phyloP scores from a whole-genome alignment of 345 rosid species.

The Eucalyptus tenuipes region DNA sequence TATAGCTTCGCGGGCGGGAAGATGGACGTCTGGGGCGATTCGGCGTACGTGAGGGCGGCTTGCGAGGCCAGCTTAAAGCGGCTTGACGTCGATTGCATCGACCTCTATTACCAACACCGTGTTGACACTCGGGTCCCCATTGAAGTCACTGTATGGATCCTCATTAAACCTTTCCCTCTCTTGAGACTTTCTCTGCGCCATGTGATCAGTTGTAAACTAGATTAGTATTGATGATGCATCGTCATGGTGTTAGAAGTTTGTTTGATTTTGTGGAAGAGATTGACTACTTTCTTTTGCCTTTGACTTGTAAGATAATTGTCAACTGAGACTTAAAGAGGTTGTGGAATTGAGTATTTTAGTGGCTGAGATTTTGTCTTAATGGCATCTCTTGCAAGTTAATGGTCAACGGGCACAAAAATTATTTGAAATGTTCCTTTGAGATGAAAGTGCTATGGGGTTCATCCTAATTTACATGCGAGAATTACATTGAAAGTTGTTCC shows the following conservation, averaged over 20 bases:
- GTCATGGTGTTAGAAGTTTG: background rate
- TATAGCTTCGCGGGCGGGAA: conserved; percentile 3
- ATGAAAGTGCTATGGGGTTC: background rate
- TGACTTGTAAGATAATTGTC: background rate
- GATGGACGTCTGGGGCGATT: conserved; percentile 26
- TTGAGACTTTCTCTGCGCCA: background rate
- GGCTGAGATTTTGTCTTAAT: background rate
- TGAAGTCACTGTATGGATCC: conserved; percentile 36
- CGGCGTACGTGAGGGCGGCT: conserved; percentile 38
- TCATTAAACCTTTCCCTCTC: background rate
- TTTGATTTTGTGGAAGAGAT: background rate
- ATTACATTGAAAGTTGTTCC: background rate
- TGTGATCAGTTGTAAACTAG: background rate
- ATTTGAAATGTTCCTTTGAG: background rate
- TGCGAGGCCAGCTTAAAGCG: conserved; percentile 54
- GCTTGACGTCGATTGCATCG: conserved; percentile 33
- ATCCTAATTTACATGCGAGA: background rate
- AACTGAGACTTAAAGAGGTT: background rate
- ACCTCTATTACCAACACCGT: conserved; percentile 59
- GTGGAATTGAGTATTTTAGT: background rate
- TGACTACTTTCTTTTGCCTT: background rate
- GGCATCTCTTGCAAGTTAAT: background rate
- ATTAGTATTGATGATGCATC: background rate
- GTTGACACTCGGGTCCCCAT: conserved; percentile 41
- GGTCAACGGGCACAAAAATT: background rate